These are phyloP conservation scores for Chalciporus chontae DNA, from an alignment of 768 basidiomycete species.

Conservation along the genomic window DNA sequence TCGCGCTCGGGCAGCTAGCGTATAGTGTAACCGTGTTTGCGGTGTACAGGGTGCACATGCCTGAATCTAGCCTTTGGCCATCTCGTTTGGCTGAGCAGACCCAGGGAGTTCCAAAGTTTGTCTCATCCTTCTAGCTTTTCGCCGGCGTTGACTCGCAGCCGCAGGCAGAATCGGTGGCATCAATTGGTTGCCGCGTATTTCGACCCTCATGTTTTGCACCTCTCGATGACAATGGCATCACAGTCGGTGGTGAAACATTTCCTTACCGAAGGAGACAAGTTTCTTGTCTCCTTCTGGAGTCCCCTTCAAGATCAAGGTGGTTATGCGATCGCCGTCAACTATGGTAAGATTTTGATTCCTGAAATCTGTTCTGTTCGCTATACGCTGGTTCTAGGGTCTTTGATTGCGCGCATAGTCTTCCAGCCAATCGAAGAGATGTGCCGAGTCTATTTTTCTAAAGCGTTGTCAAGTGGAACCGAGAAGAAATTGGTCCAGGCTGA, in stretches of 20 bases:
- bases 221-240: conserved; percentile 80
- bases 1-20: conserved; percentile 79
- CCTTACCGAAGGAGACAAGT: conserved; percentile 92
- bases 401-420: conserved; percentile 88
- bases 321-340: conserved; percentile 94
- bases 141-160: not conserved
- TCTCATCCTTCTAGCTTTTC: not conserved
- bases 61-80: conserved; percentile 33
- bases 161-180: conserved; percentile 7
- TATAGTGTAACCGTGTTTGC: conserved; percentile 61
- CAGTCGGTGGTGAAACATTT: conserved; percentile 94
- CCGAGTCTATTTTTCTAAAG: conserved; percentile 83
- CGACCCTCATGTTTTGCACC: conserved; percentile 44
- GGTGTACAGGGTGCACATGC: conserved; percentile 50
- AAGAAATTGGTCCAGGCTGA: not conserved
- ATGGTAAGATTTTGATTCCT: conserved; percentile 52
- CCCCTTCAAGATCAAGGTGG: conserved; percentile 87
- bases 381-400: conserved; percentile 58
- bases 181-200: conserved; percentile 33
- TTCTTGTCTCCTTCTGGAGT: conserved; percentile 82
- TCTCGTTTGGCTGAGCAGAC: conserved; percentile 21
- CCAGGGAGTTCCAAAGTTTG: conserved; percentile 15
- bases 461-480: conserved; percentile 33
- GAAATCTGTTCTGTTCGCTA: not conserved
- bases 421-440: conserved; percentile 95